Percentiles rank a stretch among this genome's conserved stretches.
Evolutionary conservation across 192 early-diverging fungal genomes (phyloP).

Genomic region (Backusella liffmaniae): DNA sequence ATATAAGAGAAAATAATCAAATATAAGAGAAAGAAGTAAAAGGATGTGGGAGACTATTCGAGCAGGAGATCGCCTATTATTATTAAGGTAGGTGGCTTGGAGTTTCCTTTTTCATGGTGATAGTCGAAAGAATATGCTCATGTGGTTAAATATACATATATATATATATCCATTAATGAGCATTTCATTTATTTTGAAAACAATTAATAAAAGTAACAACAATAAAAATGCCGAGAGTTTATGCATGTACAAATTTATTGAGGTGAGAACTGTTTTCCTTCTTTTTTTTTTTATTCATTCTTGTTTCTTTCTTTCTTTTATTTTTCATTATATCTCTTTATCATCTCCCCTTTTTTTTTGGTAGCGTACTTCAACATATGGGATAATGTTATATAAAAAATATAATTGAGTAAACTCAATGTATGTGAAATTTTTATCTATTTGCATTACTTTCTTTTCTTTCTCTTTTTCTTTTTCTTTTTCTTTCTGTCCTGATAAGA

Average conservation of each 20-base stretch:
- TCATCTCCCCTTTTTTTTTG: not conserved
- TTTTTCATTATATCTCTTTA: not conserved
- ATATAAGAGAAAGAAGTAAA: conserved; percentile 4
- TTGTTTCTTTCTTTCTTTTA: not conserved
- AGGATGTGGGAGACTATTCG: not conserved
- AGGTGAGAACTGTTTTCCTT: not conserved
- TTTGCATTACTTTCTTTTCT: not conserved
- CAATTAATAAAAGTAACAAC: not conserved
- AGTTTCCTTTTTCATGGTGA: not conserved
- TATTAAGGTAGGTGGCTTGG: conserved; percentile 6
- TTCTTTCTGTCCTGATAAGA: not conserved
- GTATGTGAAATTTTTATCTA: not conserved
- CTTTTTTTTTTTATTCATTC: not conserved
- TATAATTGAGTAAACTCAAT: not conserved
- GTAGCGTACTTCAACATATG: not conserved
- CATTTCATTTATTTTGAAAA: not conserved
- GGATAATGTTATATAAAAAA: not conserved
- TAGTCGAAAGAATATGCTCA: not conserved
- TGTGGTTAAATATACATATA: not conserved
- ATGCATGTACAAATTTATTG: not conserved
- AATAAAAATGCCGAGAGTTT: not conserved
- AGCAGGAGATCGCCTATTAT: not conserved
- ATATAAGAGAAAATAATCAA: conserved; percentile 1
- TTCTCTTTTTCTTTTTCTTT: not conserved
- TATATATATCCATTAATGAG: not conserved